These are phyloP conservation scores for Coniochaeta sp. DNA, from an alignment of 2,329 filamentous ascomycete genomes.

Conservation along the genomic window DNA sequence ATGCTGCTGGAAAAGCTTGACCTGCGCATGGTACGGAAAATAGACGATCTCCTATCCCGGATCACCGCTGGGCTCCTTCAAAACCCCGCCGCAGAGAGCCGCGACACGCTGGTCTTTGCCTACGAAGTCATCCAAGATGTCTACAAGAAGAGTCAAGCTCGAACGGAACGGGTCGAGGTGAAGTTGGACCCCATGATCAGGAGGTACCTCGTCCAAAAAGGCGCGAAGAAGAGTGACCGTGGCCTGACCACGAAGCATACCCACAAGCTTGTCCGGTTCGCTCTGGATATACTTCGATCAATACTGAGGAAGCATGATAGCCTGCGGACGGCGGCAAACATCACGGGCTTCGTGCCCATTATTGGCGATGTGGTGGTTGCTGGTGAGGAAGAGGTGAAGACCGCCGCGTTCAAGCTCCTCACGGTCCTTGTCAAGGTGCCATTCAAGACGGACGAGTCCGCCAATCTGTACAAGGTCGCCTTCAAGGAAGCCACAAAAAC, in stretches of 20 bases:
- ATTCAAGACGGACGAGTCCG: constrained; percentile 61
- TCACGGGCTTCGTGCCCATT: constrained; percentile 80
- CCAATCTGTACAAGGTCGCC: constrained; percentile 64
- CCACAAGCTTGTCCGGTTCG: constrained; percentile 83
- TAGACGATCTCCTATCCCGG: constrained; percentile 79
- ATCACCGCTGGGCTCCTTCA: constrained; percentile 77
- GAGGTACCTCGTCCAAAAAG: constrained; percentile 75
- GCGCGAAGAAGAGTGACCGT: constrained; percentile 65
- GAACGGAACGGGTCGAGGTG: constrained; percentile 41
- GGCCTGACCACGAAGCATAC: constrained; percentile 70
- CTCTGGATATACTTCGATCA: constrained; percentile 77
- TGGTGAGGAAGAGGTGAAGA: constrained; percentile 86
- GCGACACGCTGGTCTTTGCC: constrained; percentile 85
- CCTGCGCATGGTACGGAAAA: constrained; percentile 75
- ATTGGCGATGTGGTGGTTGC: constrained; percentile 80
- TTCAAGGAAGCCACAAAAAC: constrained; percentile 77
- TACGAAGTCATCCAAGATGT: constrained; percentile 89
- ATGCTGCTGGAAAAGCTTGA: constrained; percentile 80
- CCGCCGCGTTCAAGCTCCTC: constrained; percentile 79
- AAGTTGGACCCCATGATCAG: constrained; percentile 56
- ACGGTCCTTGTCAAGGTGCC: constrained; percentile 80
- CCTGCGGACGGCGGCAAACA: constrained; percentile 70
- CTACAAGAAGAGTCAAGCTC: constrained; percentile 48
- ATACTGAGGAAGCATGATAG: constrained; percentile 81
- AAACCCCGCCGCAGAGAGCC: constrained; percentile 70